Evolutionary conservation across 2,329 filamentous ascomycete genomes (phyloP), one percentile per base, ranked within the genome.

Genomic region (Hypoxylon sp.): DNA sequence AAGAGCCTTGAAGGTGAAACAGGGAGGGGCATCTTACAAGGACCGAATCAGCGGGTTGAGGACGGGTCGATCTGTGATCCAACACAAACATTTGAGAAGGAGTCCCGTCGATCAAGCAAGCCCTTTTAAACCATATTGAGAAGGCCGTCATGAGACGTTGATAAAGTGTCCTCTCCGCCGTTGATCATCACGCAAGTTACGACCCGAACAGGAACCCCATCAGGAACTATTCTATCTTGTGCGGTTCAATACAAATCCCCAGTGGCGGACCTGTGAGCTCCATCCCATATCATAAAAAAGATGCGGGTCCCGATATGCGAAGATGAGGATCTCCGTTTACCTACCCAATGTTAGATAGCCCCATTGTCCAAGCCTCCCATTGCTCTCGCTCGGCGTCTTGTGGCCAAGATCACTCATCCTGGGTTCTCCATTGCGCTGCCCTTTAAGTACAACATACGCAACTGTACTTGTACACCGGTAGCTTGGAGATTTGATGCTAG

Each of bases 1-100:
- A 53, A 63, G 37, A 53, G 57, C 42, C 64, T 70, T 70, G 57
- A 65, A 68, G 39, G 6, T 70, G 68, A 70, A 70, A 70, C 68
- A 53, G 27, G 35, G 65, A 54, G 62, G 46, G 62, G 29, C 37
- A 51, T 62, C 53, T 57, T 61, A 60, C 60, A 46, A 58, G 55
- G 65, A 57, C 55, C 54, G 57, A 65, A 62, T 60, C 61, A 55
- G 62, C 44, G 54, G 56, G 55, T 42, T 67, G 44, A 62, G 48
- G 29, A 50, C 42, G 48, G 60, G 39, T 57, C 39, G 61, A 64
- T 68, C 60, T 70, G 29, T 52, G 57, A 70, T 65, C 64, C 50
- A 62, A 62, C 51, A 32, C 52, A 67, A 60, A 57, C 48, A 62
- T 55, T 51, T 39, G 21, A 59, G 50, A 15, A 60, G 44, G 44